Percentiles rank a stretch among this genome's conserved stretches.
These are phyloP conservation scores for Hemerocallis citrina DNA, from an alignment of 106 monocot species.

Conservation along the genomic window DNA sequence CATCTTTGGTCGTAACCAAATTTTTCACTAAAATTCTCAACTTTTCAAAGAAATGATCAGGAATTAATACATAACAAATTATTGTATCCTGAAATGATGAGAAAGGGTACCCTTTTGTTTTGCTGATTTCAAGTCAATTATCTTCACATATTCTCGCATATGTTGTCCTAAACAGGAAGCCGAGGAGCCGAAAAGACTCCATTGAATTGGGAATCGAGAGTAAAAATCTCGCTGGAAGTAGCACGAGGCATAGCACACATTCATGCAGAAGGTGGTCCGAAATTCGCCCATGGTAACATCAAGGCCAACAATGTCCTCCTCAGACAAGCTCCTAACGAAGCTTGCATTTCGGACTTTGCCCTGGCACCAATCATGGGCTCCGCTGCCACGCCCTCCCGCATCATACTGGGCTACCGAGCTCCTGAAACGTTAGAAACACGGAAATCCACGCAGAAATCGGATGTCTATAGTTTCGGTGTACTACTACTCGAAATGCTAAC, in stretches of 20 bases:
- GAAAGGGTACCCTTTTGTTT: too few relatives aligned
- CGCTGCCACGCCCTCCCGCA: constrained; percentile 11
- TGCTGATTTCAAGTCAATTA: too few relatives aligned
- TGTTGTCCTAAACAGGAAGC: constrained; percentile 20
- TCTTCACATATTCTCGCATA: too few relatives aligned
- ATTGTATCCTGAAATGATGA: neutral
- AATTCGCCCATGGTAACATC: constrained; percentile 63
- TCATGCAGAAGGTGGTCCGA: constrained; percentile 34
- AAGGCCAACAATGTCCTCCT: constrained; percentile 52
- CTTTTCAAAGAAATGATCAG: too few relatives aligned
- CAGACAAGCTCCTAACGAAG: too few relatives aligned
- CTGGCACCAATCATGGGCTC: constrained; percentile 30
- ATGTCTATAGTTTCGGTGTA: too few relatives aligned
- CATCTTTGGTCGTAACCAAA: too few relatives aligned
- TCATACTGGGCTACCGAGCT: constrained; percentile 35
- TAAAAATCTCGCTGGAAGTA: constrained; percentile 42
- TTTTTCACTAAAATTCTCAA: too few relatives aligned
- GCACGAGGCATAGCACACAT: constrained; percentile 51
- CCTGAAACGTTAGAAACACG: constrained; percentile 32
- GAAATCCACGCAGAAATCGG: too few relatives aligned
- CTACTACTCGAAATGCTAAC: too few relatives aligned
- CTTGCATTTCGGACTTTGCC: constrained; percentile 33
- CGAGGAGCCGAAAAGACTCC: constrained; percentile 24
- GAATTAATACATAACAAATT: neutral
- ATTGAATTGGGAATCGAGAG: constrained; percentile 42